A percentile compares a stretch with the other conserved stretches of the same genome.
Conservation (phyloP, 495 filamentous ascomycete genomes). For the Paragyromitra xinjiangensis region DNA sequence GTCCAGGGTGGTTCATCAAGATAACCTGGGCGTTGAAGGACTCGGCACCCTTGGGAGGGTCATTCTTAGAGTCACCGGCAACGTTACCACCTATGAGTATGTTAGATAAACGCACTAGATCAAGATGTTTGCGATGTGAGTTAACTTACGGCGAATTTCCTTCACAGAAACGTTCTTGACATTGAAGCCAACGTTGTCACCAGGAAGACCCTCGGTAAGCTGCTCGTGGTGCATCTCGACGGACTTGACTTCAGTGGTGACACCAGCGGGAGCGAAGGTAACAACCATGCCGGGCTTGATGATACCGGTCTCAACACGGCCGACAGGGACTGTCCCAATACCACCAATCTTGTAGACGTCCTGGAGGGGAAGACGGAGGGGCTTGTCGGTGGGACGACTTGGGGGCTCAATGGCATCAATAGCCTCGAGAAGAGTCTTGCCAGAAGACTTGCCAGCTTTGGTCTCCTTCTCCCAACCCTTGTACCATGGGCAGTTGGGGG, state of each 20-base stretch:
- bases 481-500: conserved; percentile 99
- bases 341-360: conserved; percentile 99
- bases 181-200: conserved; percentile 99
- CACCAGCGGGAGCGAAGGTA: conserved; percentile 93
- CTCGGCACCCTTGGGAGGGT: conserved; percentile 86
- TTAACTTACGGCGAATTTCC: conserved; percentile 83
- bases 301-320: conserved; percentile 99
- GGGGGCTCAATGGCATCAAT: conserved; percentile 97
- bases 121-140: not conserved
- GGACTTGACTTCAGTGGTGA: conserved; percentile 99
- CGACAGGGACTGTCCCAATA: conserved; percentile 99
- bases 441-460: conserved; percentile 86
- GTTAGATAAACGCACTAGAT: conserved; percentile 1
- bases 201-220: conserved; percentile 92
- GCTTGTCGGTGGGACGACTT: conserved; percentile 92
- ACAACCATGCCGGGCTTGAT: conserved; percentile 99
- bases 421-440: conserved; percentile 99
- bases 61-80: conserved; percentile 99
- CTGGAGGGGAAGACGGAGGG: conserved; percentile 99
- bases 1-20: conserved; percentile 99
- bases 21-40: conserved; percentile 99
- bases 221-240: conserved; percentile 99
- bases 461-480: conserved; percentile 99
- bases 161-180: conserved; percentile 99
- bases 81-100: conserved; percentile 79